phyloP scores from a whole-genome alignment of 805 yeast species.

The Zygosaccharomyces lentus region DNA sequence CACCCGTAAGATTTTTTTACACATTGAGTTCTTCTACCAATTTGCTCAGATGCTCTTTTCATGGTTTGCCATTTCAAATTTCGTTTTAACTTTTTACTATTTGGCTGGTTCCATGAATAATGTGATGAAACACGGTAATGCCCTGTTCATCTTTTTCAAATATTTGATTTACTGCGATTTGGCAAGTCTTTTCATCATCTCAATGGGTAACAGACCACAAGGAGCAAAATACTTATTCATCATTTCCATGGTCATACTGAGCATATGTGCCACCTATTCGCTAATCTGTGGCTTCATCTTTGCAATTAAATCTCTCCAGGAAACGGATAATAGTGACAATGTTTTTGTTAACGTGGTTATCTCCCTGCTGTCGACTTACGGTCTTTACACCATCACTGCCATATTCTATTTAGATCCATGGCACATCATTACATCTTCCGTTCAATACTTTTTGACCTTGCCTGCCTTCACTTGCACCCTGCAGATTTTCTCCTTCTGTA shows the following conservation, averaged over 20 bases:
- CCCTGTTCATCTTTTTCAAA: constrained; percentile 79
- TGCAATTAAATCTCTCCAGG: constrained; percentile 53
- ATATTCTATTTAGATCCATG: constrained; percentile 89
- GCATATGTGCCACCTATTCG: constrained; percentile 78
- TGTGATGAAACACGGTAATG: constrained; percentile 64
- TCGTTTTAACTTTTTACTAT: constrained; percentile 87
- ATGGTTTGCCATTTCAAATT: constrained; percentile 89
- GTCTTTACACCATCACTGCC: constrained; percentile 79
- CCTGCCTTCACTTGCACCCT: constrained; percentile 91
- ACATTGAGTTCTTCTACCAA: constrained; percentile 86
- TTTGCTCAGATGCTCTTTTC: constrained; percentile 75
- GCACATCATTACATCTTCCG: constrained; percentile 85
- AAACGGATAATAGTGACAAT: constrained; percentile 37
- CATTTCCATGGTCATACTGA: constrained; percentile 63
- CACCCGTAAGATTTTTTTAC: constrained; percentile 74
- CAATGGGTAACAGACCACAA: constrained; percentile 97
- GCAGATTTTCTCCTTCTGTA: constrained; percentile 95
- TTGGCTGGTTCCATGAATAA: constrained; percentile 76
- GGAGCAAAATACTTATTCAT: constrained; percentile 83
- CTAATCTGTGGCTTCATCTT: constrained; percentile 78
- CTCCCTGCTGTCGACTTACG: constrained; percentile 86
- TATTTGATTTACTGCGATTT: constrained; percentile 78
- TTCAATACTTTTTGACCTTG: constrained; percentile 82
- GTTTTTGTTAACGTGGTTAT: constrained; percentile 74
- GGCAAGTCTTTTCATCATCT: constrained; percentile 83